A percentile compares a stretch with the other conserved stretches of the same genome.
phyloP scores from a whole-genome alignment of 2,329 filamentous ascomycete species.

The Penicillium olsonii region DNA sequence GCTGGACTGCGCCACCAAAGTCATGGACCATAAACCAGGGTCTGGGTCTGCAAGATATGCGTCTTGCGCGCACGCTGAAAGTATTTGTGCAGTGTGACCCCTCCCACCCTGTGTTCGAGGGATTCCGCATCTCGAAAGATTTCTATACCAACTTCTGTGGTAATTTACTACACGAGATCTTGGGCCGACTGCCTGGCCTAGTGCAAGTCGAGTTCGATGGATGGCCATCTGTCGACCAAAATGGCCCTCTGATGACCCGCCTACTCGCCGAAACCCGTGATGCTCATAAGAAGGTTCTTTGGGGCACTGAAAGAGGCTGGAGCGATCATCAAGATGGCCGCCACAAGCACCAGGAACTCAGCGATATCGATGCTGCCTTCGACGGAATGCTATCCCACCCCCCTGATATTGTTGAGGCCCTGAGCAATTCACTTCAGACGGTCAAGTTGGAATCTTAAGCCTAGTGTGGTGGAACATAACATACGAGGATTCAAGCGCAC shows the following conservation, averaged over 20 bases:
- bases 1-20: constrained; percentile 59
- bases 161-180: constrained; percentile 50
- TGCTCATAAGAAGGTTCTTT: constrained; percentile 38
- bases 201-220: constrained; percentile 59
- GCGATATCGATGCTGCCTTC: constrained; percentile 13
- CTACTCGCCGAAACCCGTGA: constrained; percentile 41
- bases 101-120: constrained; percentile 55
- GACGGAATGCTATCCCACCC: constrained; percentile 14
- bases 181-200: constrained; percentile 52
- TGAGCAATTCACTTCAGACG: constrained; percentile 16
- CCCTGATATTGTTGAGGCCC: constrained; percentile 11
- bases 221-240: constrained; percentile 54
- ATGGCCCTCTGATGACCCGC: constrained; percentile 54
- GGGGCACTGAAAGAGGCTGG: constrained; percentile 45
- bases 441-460: constrained; percentile 14
- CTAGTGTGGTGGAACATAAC: background rate
- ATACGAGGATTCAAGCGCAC: too few relatives aligned
- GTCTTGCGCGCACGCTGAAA: constrained; percentile 50
- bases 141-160: constrained; percentile 61
- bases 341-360: constrained; percentile 7
- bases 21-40: constrained; percentile 54
- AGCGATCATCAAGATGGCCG: constrained; percentile 31
- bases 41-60: constrained; percentile 53
- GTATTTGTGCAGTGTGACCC: constrained; percentile 62
- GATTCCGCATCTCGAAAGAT: constrained; percentile 57